Evolutionary conservation across 1,139 yeast species (phyloP).

Genomic region (Debaryomycetaceae sp.): DNA sequence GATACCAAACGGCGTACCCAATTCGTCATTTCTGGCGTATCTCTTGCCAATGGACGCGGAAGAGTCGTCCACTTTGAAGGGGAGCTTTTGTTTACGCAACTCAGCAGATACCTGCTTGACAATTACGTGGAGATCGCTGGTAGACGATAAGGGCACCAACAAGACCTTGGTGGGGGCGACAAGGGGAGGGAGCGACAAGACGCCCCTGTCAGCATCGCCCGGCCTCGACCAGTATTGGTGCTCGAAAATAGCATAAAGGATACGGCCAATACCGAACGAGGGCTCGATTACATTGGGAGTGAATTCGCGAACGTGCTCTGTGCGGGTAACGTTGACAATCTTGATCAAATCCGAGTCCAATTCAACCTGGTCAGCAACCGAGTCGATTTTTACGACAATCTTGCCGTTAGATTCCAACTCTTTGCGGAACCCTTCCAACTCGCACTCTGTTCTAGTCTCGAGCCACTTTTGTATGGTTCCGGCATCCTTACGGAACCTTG

Average conservation of each 20-base stretch:
- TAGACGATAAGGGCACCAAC: constrained; percentile 85
- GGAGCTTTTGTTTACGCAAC: constrained; percentile 74
- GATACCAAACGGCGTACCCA: constrained; percentile 98
- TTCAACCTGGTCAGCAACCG: constrained; percentile 52
- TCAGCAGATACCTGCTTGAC: constrained; percentile 56
- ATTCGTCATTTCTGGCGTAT: constrained; percentile 97
- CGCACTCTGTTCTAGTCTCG: constrained; percentile 68
- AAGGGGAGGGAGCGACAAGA: constrained; percentile 84
- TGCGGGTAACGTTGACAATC: constrained; percentile 68
- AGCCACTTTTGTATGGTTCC: constrained; percentile 83
- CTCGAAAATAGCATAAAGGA: constrained; percentile 84
- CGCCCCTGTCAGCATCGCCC: constrained; percentile 84
- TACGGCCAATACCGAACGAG: constrained; percentile 98
- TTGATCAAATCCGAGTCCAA: constrained; percentile 60
- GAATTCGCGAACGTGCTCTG: constrained; percentile 88
- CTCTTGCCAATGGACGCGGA: constrained; percentile 98
- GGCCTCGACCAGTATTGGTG: constrained; percentile 95
- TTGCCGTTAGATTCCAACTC: constrained; percentile 58
- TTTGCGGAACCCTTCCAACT: constrained; percentile 64
- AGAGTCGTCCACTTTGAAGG: constrained; percentile 95
- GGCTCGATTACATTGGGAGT: constrained; percentile 99
- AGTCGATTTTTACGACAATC: constrained; percentile 53
- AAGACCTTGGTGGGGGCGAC: constrained; percentile 98
- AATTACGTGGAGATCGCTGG: constrained; percentile 70
- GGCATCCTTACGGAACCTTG: constrained; percentile 94